These are phyloP conservation scores for Hanseniaspora hatyaiensis DNA, from an alignment of 805 yeast genomes.

Conservation along the genomic window DNA sequence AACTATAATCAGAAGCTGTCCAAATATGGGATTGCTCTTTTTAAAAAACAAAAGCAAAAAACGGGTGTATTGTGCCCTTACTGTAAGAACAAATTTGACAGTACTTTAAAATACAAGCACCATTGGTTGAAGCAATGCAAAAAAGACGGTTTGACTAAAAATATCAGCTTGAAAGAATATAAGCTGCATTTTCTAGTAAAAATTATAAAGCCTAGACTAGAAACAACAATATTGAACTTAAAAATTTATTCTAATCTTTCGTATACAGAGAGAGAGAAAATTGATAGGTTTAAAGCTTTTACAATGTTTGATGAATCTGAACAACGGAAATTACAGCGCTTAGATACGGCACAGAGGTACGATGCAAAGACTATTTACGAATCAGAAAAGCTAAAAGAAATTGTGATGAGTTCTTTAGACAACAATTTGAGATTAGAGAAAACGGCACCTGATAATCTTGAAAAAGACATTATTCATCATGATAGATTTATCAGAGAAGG, in stretches of 20 bases:
- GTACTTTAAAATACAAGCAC: conserved; percentile 38
- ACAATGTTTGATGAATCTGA: conserved; percentile 20
- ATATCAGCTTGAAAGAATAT: conserved; percentile 31
- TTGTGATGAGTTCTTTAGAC: conserved; percentile 23
- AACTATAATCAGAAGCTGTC: conserved; percentile 16
- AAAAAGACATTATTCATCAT: conserved; percentile 16
- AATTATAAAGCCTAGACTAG: conserved; percentile 4
- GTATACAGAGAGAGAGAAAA: conserved; percentile 33
- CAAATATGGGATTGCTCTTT: conserved; percentile 9
- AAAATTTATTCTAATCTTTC: conserved; percentile 31
- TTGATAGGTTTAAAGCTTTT: conserved; percentile 55
- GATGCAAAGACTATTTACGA: conserved; percentile 19
- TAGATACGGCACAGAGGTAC: conserved; percentile 31
- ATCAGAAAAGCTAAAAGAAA: conserved; percentile 16
- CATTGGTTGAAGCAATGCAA: conserved; percentile 51
- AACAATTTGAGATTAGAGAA: no score
- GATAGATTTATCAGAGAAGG: conserved; percentile 23
- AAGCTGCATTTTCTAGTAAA: conserved; percentile 25
- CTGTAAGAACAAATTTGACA: conserved; percentile 40
- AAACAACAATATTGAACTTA: conserved; percentile 8
- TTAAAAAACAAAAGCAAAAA: conserved; percentile 3
- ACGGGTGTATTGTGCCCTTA: conserved; percentile 19
- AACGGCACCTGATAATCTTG: conserved; percentile 15
- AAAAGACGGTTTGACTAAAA: conserved; percentile 28
- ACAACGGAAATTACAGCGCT: conserved; percentile 17